phyloP scores from a whole-genome alignment of 257 asterid species.

The Nicotiana noctiflora region DNA sequence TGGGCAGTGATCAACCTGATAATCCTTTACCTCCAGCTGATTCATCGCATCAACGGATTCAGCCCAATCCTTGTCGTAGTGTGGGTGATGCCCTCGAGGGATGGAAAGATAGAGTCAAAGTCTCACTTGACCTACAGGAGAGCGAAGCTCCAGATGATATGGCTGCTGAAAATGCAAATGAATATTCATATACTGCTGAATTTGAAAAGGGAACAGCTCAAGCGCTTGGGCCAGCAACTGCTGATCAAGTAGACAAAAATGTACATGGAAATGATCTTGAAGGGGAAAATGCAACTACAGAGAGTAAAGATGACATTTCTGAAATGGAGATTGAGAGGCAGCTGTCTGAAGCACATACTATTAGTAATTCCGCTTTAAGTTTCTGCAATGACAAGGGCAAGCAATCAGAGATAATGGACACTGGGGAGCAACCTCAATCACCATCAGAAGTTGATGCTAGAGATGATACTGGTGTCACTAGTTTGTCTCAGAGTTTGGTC shows the following conservation, averaged over 20 bases:
- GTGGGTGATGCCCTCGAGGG: constrained; percentile 89
- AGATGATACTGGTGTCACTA: constrained; percentile 20
- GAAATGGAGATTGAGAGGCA: constrained; percentile 47
- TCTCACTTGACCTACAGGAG: constrained; percentile 64
- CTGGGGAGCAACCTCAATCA: constrained; percentile 39
- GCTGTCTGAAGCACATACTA: constrained; percentile 38
- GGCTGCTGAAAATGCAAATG: constrained; percentile 66
- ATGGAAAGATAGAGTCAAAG: constrained; percentile 93
- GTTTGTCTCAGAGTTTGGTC: constrained; percentile 41
- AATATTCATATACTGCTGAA: constrained; percentile 82
- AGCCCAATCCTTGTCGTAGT: constrained; percentile 81
- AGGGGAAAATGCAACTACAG: constrained; percentile 27
- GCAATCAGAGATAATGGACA: constrained; percentile 24
- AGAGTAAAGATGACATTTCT: constrained; percentile 28
- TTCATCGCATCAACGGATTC: constrained; percentile 39
- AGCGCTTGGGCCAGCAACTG: constrained; percentile 94
- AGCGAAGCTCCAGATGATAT: constrained; percentile 35
- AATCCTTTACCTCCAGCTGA: constrained; percentile 37
- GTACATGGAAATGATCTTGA: constrained; percentile 48
- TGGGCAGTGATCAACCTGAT: constrained; percentile 36
- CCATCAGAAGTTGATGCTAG: constrained; percentile 29
- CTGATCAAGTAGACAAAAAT: constrained; percentile 65
- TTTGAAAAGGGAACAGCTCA: constrained; percentile 82
- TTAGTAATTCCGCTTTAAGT: constrained; percentile 27
- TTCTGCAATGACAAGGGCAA: constrained; percentile 24